Base-by-base conservation (phyloP, 345 rosid genomes). In the Litchi chinensis region DNA sequence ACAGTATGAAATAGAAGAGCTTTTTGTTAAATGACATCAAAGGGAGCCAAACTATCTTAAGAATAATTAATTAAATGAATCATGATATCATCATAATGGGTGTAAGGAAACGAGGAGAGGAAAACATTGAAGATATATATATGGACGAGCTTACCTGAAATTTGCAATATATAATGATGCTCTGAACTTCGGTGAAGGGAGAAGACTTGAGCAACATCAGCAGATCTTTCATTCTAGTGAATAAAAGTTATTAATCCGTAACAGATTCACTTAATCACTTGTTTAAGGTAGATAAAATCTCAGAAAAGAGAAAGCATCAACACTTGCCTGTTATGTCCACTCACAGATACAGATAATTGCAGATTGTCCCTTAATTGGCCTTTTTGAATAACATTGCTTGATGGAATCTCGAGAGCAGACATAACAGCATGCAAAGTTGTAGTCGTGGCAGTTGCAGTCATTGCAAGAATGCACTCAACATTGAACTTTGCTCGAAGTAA, bases 91-190 rank as follows among this genome's bases (percentile, higher is more conserved):
- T 19, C 64, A 15, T 65, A 68, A 50, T 48, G 28, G 18, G 13
- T n/a, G 40, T 6, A 6, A 48, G 77, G 64, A 78, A 21, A 43
- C 65, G 75, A 54, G 66, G 10, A 60, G 26, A 68, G 65, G 40
- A 41, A 72, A 79, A 5, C 18, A 3, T 63, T 46, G 41, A 69
- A 63, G 59, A 43, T 50, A 75, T 66, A 72, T 2, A 79, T 22
- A 62, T 18, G 65, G 77, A 65, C 10, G 26, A 43, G 50, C 56
- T 70, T 80, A 94, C 99, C 97, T 96, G 98, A 87, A 96, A 94
- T 85, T 94, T 96, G 92, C 99, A 96, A 88, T 95, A 95, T 28
- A 94, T 79, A 76, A 95, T 96, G 82, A 91, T 91, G 87, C 99
- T 96, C 65, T 81, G 75, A 74, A 86, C 89, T 83, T 94, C 91